A percentile compares a stretch with the other conserved stretches of the same genome.
Evolutionary conservation across 768 basidiomycete species (phyloP).

Genomic region (Kwoniella sp.): DNA sequence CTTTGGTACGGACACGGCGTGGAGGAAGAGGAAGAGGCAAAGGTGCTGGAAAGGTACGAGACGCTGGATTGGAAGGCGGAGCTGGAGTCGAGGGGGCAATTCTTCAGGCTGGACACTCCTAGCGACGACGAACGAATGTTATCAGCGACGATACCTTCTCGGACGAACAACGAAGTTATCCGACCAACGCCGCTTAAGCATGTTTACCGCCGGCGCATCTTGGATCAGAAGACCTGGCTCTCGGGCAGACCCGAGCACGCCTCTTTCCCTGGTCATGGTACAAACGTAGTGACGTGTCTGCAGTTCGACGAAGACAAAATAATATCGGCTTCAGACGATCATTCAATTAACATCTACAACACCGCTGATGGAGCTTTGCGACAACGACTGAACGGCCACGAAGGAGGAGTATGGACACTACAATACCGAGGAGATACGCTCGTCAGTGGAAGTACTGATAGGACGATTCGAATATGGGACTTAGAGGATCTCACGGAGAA

Average conservation of each 20-base stretch:
- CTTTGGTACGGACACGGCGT: slow-evolving; percentile 88
- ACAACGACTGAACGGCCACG: slow-evolving; percentile 80
- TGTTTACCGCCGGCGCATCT: slow-evolving; percentile 86
- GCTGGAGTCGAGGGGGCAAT: neutral
- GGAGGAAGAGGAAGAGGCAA: slow-evolving; percentile 75
- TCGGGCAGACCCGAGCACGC: slow-evolving; percentile 65
- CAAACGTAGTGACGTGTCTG: slow-evolving; percentile 85
- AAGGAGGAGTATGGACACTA: slow-evolving; percentile 97
- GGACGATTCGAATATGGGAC: slow-evolving; percentile 91
- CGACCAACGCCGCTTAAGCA: slow-evolving; percentile 63
- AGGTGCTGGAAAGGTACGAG: slow-evolving; percentile 63
- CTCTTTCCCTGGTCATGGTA: slow-evolving; percentile 82
- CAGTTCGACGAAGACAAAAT: slow-evolving; percentile 92
- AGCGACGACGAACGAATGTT: slow-evolving; percentile 58
- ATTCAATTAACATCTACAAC: slow-evolving; percentile 92
- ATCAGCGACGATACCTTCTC: slow-evolving; percentile 54
- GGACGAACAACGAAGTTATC: slow-evolving; percentile 29
- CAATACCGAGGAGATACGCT: slow-evolving; percentile 66
- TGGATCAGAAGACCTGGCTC: slow-evolving; percentile 79
- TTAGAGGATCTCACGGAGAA: slow-evolving; percentile 76
- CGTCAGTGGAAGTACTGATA: slow-evolving; percentile 90
- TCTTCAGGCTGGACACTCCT: slow-evolving; percentile 25
- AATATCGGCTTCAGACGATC: slow-evolving; percentile 95
- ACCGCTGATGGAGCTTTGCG: slow-evolving; percentile 77
- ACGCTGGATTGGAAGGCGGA: slow-evolving; percentile 29